Base-by-base conservation (phyloP, 257 asterid species). In the Nicotiana knightiana region DNA sequence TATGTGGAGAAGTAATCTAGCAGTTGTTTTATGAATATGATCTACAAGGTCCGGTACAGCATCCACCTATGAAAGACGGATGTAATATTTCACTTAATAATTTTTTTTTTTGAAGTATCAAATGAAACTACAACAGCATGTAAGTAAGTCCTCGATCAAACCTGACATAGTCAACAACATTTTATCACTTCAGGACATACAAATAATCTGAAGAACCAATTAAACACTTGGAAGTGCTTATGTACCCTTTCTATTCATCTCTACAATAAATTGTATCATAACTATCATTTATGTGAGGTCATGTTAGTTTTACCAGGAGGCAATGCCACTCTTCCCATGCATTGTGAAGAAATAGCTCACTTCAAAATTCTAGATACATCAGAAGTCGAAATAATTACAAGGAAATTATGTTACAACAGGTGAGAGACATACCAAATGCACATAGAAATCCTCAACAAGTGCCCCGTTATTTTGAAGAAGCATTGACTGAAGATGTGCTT, bases 31-130 rank as follows among this genome's bases (percentile, higher is more conserved):
- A 82, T 96, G 98, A 84, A 96, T 90, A 76, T 89, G 96, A 86
- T 89, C 86, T 57, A 89, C 88, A 83, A 96, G 99, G 87, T 93
- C 97, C 4, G 99, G 97, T 81, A 94, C 96, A 82, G 97, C 99
- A 90, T 89, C 98, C 86, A 96, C 99, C 99, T 96, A 79, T 15
- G 30, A 83, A 76, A 84, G 89, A 83, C 84, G 37, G 55, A 24
- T 6, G 65, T 26, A 73, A 46, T 4, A 65, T 57, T 24, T 81
- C 77, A 39, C 35, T 62, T 28, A 61, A 61, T 21, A 2, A 26
- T 39, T 28, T 81, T 54, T 61, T 26, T 21, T 1, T 48, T 2
- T 21, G 4, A 75, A 51, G 63, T 26, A 51, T 6, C 26, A 26
- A 51, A 75, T 75, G 63, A 51, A 75, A 73, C 26, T 48, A 75